phyloP scores from a whole-genome alignment of 1,284 basidiomycete species.

The Psilocybe mexicana region DNA sequence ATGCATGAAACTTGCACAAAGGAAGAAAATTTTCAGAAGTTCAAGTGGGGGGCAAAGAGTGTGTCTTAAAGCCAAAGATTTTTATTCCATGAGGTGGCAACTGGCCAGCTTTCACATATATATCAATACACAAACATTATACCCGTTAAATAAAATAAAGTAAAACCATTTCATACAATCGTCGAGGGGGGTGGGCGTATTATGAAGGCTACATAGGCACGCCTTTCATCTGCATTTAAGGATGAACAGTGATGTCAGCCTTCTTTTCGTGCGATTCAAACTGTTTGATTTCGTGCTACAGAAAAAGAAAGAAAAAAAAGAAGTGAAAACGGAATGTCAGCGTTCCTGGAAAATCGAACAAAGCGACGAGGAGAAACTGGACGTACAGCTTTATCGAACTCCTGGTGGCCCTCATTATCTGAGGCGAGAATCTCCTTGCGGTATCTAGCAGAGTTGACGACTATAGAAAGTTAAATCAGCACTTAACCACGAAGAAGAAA shows the following conservation, averaged over 20 bases:
- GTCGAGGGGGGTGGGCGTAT: too few species aligned
- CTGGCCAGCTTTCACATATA: too few species aligned
- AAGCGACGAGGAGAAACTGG: neutral
- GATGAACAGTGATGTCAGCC: neutral
- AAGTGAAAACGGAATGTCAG: neutral
- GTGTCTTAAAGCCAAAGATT: too few species aligned
- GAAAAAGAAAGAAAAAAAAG: neutral
- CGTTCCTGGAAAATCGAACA: neutral
- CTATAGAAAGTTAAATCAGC: neutral
- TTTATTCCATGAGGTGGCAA: too few species aligned
- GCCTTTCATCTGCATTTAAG: too few species aligned
- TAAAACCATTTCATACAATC: too few species aligned
- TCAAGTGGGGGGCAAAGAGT: too few species aligned
- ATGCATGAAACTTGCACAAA: too few species aligned
- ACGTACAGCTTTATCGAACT: neutral
- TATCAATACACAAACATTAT: too few species aligned
- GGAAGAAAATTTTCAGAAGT: too few species aligned
- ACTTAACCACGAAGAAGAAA: neutral
- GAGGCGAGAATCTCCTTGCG: slow-evolving; percentile 1
- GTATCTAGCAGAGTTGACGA: slow-evolving; percentile 3
- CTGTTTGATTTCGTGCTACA: slow-evolving; percentile 1
- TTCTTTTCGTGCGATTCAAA: slow-evolving; percentile 1
- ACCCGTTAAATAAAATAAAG: too few species aligned
- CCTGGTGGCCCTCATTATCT: neutral
- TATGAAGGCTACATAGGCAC: too few species aligned